These are phyloP conservation scores for Klebsormidium nitens DNA, from an alignment of 139 green algal genomes.

Conservation along the genomic window DNA sequence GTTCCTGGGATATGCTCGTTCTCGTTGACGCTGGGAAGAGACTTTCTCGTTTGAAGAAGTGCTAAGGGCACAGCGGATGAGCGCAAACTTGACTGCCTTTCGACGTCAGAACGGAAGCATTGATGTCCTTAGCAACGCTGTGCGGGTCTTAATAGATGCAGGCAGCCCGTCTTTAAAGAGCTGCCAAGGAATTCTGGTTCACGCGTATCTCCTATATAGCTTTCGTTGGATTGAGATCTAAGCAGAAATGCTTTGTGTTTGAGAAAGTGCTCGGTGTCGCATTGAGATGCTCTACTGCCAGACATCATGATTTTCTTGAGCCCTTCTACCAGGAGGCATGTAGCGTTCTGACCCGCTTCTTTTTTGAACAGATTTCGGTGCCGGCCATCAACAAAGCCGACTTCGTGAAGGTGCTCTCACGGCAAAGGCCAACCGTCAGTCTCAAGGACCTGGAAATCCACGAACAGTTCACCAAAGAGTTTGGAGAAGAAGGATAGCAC, in stretches of 20 bases:
- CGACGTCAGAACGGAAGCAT: too few relatives aligned
- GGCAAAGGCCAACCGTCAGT: constrained; percentile 87
- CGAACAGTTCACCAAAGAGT: constrained; percentile 90
- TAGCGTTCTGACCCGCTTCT: too few relatives aligned
- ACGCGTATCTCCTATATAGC: not conserved
- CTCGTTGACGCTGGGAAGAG: too few relatives aligned
- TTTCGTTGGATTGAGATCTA: not conserved
- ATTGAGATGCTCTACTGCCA: too few relatives aligned
- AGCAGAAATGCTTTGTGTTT: too few relatives aligned
- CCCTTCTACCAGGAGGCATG: too few relatives aligned
- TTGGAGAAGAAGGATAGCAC: constrained; percentile 91
- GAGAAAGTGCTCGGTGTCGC: too few relatives aligned
- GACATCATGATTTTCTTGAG: too few relatives aligned
- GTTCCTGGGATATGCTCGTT: too few relatives aligned
- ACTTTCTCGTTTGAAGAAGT: too few relatives aligned
- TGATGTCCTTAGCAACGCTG: not conserved
- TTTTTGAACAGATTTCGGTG: constrained; percentile 49
- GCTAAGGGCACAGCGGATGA: too few relatives aligned
- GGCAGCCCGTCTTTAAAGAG: not conserved
- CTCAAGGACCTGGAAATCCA: constrained; percentile 76
- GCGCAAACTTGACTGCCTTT: too few relatives aligned
- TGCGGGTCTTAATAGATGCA: not conserved
- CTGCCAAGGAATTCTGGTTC: not conserved
- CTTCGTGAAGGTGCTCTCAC: constrained; percentile 79
- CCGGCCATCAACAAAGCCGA: constrained; percentile 73